Percentiles rank a stretch among this genome's conserved stretches.
Conservation (phyloP, 2,329 filamentous ascomycete species). For the Neofusicoccum sp. region DNA sequence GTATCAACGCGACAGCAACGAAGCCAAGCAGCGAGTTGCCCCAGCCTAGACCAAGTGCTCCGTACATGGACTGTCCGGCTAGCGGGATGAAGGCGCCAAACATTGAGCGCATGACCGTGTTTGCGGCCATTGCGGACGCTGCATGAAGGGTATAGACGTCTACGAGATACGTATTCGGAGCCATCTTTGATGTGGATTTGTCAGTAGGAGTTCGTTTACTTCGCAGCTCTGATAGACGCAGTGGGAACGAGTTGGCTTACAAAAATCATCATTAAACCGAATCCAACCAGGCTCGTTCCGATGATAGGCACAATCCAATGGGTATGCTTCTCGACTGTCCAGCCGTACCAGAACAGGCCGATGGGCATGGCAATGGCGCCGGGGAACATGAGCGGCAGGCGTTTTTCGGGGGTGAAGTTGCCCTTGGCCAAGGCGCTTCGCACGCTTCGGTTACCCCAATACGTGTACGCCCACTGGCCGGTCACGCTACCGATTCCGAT, state of each 20-base stretch:
- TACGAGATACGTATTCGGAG: constrained; percentile 43
- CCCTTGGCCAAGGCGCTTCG: constrained; percentile 33
- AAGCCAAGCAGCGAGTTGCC: constrained; percentile 43
- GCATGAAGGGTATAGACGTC: constrained; percentile 47
- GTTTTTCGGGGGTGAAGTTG: constrained; percentile 39
- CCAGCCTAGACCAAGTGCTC: constrained; percentile 43
- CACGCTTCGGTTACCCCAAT: constrained; percentile 36
- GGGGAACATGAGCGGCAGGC: constrained; percentile 37
- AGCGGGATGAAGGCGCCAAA: constrained; percentile 44
- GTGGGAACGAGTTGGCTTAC: constrained; percentile 22
- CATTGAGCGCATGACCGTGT: constrained; percentile 42
- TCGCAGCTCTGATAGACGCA: too few species aligned
- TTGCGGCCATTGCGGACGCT: constrained; percentile 46
- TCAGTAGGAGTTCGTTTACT: background rate
- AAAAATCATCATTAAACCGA: constrained; percentile 39
- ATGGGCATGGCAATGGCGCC: constrained; percentile 38
- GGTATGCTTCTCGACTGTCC: constrained; percentile 35
- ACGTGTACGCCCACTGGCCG: constrained; percentile 36
- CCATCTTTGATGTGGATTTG: constrained; percentile 31
- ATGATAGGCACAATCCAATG: constrained; percentile 43
- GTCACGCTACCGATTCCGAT: constrained; percentile 45
- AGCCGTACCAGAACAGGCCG: constrained; percentile 43
- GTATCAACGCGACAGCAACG: constrained; percentile 32
- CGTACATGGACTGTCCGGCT: constrained; percentile 43
- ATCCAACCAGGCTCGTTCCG: constrained; percentile 38